Conservation (phyloP, 2,329 filamentous ascomycete genomes). For the Colletotrichum australisinense region DNA sequence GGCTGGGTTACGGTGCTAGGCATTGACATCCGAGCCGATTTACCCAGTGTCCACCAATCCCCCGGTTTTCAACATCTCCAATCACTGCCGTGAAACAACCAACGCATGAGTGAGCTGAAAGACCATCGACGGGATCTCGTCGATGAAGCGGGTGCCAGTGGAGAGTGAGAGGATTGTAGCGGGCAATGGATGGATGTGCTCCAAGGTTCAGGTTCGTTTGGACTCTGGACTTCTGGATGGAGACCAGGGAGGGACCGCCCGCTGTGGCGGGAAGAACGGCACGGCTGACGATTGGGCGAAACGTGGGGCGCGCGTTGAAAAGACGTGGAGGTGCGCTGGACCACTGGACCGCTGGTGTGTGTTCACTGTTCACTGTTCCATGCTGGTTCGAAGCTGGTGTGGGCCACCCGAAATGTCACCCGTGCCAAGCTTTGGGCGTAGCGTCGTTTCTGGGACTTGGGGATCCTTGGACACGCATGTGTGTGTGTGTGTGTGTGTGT, state of each 20-base stretch:
- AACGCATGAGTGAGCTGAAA: neutral
- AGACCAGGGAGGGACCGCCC: neutral
- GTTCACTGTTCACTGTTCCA: too few species aligned
- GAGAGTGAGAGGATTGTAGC: neutral
- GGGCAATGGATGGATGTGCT: neutral
- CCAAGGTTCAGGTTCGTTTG: neutral
- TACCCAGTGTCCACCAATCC: neutral
- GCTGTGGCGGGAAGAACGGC: slow-evolving; percentile 28
- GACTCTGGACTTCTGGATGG: too few species aligned
- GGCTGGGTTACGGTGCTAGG: neutral
- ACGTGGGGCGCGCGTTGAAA: neutral
- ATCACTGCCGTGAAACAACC: neutral
- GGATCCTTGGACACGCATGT: neutral
- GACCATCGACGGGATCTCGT: neutral
- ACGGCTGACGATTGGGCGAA: slow-evolving; percentile 22
- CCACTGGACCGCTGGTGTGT: too few species aligned
- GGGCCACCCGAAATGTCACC: slow-evolving; percentile 22
- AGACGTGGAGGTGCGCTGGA: neutral
- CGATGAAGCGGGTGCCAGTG: neutral
- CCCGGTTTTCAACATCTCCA: neutral
- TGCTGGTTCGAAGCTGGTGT: neutral
- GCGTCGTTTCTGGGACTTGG: slow-evolving; percentile 28
- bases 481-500: neutral
- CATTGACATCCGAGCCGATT: slow-evolving; percentile 22
- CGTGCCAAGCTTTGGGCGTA: slow-evolving; percentile 32